Evolutionary conservation across 441 rosid species (phyloP).

Genomic region (Gossypium davidsonii): DNA sequence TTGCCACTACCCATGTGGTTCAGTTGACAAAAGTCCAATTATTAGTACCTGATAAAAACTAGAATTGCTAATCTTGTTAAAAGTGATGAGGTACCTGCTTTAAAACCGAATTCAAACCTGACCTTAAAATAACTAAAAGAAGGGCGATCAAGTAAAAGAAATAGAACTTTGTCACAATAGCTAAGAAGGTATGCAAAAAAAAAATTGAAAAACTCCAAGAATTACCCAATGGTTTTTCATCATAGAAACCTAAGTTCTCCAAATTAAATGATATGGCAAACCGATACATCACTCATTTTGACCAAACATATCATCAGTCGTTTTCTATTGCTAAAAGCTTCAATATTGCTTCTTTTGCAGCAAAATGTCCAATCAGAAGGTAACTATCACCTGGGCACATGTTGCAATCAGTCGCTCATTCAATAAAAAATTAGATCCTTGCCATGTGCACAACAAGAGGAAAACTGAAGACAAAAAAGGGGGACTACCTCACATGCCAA

Average conservation of each 20-base stretch:
- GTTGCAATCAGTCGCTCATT: not conserved
- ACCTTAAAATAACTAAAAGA: not conserved
- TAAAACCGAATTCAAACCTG: not conserved
- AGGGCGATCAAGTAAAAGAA: not conserved
- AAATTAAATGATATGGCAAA: not conserved
- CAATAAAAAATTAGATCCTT: slow-evolving; percentile 3
- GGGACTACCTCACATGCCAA: slow-evolving; percentile 11
- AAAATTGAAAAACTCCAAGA: not conserved
- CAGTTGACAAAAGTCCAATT: not conserved
- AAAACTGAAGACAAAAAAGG: not conserved
- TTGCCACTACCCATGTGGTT: too few species aligned
- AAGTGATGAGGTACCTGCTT: not conserved
- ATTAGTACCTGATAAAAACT: not conserved
- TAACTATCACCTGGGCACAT: not conserved
- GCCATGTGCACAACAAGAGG: not conserved
- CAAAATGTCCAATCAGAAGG: not conserved
- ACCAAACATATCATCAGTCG: not conserved
- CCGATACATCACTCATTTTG: not conserved
- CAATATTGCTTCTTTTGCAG: not conserved
- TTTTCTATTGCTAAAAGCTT: not conserved
- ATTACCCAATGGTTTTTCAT: not conserved
- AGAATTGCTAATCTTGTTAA: not conserved
- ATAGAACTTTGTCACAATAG: not conserved
- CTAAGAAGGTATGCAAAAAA: not conserved
- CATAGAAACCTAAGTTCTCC: slow-evolving; percentile 1